Conservation (phyloP, 2,329 filamentous ascomycete genomes). For the Salinomyces thailandicus region DNA sequence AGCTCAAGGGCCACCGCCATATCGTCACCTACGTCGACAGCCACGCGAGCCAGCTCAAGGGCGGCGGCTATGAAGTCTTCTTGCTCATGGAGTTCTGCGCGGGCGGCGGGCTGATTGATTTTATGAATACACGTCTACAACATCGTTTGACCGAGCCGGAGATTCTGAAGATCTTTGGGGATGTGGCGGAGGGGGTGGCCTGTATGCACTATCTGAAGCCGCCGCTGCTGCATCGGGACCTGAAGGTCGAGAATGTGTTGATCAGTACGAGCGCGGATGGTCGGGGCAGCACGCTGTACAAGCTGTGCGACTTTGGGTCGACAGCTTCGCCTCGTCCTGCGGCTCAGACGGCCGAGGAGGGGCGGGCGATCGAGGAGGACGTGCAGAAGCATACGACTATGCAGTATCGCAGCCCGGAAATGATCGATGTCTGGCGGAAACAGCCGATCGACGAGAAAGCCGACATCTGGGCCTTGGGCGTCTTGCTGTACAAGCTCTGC, state of each 20-base stretch:
- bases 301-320: slow-evolving; percentile 96
- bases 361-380: slow-evolving; percentile 88
- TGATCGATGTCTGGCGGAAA: slow-evolving; percentile 96
- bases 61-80: slow-evolving; percentile 94
- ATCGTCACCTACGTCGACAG: slow-evolving; percentile 99
- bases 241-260: slow-evolving; percentile 96
- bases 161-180: slow-evolving; percentile 91
- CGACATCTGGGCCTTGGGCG: slow-evolving; percentile 94
- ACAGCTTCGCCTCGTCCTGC: slow-evolving; percentile 74
- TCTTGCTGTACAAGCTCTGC: slow-evolving; percentile 93
- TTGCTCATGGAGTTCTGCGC: slow-evolving; percentile 96
- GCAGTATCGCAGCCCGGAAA: slow-evolving; percentile 95
- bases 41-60: slow-evolving; percentile 85
- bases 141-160: slow-evolving; percentile 95
- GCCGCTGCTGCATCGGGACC: slow-evolving; percentile 78
- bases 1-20: slow-evolving; percentile 86
- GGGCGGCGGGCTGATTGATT: slow-evolving; percentile 92
- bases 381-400: slow-evolving; percentile 94
- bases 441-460: slow-evolving; percentile 97
- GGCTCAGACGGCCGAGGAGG: slow-evolving; percentile 77
- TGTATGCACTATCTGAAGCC: slow-evolving; percentile 99
- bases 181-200: slow-evolving; percentile 90
- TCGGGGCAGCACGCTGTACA: slow-evolving; percentile 64
- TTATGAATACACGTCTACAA: slow-evolving; percentile 97
- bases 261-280: slow-evolving; percentile 52